Evolutionary conservation across 139 green algal species (phyloP), one percentile per base, ranked within the genome.

Genomic region (Chlamydomonas sp.): DNA sequence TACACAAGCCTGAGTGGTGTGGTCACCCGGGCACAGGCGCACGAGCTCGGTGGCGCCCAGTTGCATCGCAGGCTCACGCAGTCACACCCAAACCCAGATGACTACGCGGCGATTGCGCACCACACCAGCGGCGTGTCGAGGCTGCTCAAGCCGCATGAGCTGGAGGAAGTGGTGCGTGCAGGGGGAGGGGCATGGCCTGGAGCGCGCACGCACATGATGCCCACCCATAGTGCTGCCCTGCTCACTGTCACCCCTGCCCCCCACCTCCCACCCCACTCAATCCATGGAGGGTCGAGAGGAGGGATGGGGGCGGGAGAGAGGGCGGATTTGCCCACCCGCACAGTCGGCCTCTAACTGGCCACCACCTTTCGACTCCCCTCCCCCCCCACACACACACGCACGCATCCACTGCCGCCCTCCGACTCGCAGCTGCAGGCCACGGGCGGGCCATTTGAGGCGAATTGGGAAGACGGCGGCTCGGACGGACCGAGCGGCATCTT

Each of bases 21-120:
- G 24, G 43, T 71, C 28, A 28, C 28, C 3, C 37, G 65, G 16
- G 65, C 28, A 5, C 13, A 28, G 3, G 13, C 13, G 3, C 39
- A 71, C 28, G 65, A 71, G 5, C 8, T 71, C 6, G 62, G 6
- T 5, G 4, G 29, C 5, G 6, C 30, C 37, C 43, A 39, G 5
- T 13, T 71, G 36, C 57, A 49, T 30, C 62, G 57, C 5, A 69
- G 57, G n/a, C 33, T 69, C 36, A 28, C 61, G 28, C 37, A 71
- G 30, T 28, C 48, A 1, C 26, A 47, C 13, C 48, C 48, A 8
- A 79, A 79, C 29, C 74, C 74, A 3, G 72, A 70, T 30, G 47
- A 47, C 0, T 79, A 79, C 35, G 71, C 75, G 0, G 74, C 60
- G 0, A 28, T 79, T 6, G 74, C 74, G 3, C 74, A 79, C 54